phyloP scores from a whole-genome alignment of 2,329 filamentous ascomycete genomes.

The Fusarium subtropicale region DNA sequence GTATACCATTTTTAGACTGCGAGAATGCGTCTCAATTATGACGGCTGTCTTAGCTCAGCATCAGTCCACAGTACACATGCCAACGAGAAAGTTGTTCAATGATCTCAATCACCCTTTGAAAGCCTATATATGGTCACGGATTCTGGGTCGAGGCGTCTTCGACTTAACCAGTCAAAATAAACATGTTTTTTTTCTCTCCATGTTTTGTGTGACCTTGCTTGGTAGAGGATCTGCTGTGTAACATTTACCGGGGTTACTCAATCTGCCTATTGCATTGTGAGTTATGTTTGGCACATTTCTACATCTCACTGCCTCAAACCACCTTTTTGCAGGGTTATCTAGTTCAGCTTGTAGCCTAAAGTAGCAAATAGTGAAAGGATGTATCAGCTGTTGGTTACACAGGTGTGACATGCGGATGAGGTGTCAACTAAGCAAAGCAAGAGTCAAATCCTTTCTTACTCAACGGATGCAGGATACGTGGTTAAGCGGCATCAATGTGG shows the following conservation, averaged over 20 bases:
- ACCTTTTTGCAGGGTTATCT: constrained; percentile 1
- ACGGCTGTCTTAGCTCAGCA: constrained; percentile 1
- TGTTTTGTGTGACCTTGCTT: constrained; percentile 11
- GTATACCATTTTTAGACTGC: constrained; percentile 13
- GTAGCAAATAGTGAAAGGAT: background rate
- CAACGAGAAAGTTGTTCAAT: background rate
- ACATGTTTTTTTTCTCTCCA: constrained; percentile 6
- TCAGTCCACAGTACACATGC: constrained; percentile 6
- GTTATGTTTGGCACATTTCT: constrained; percentile 7
- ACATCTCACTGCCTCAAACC: constrained; percentile 3
- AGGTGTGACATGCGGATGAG: constrained; percentile 14
- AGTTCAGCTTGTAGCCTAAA: constrained; percentile 2
- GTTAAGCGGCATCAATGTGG: constrained; percentile 20
- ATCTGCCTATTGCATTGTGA: constrained; percentile 1
- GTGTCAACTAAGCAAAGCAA: background rate
- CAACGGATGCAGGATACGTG: background rate
- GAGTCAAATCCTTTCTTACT: background rate
- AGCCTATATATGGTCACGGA: background rate
- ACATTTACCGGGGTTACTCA: constrained; percentile 21
- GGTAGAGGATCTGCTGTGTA: constrained; percentile 21
- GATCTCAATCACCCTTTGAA: background rate
- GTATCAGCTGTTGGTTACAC: constrained; percentile 27
- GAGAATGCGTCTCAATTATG: constrained; percentile 1
- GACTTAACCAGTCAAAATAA: constrained; percentile 16
- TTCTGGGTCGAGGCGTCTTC: background rate